phyloP scores from a whole-genome alignment of 345 rosid species.

The Pseudoturritis turrita region DNA sequence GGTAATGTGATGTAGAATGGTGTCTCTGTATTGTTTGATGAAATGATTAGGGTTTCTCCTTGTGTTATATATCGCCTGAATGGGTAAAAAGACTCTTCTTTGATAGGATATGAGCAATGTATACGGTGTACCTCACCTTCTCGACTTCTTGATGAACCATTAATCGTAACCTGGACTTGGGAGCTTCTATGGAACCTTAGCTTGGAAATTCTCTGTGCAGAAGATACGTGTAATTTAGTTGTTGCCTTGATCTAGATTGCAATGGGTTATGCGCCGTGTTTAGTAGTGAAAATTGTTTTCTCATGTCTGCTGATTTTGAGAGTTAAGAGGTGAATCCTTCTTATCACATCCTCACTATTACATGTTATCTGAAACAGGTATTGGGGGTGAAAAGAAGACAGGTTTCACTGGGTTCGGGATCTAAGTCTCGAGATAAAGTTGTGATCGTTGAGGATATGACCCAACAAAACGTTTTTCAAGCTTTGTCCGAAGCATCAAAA shows the following conservation, averaged over 20 bases:
- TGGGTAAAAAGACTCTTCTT: not conserved
- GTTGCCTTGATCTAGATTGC: not conserved
- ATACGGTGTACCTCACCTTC: too few species aligned
- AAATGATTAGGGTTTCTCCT: not conserved
- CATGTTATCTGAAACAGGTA: slow-evolving; percentile 42
- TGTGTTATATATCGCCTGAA: not conserved
- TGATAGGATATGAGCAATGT: not conserved
- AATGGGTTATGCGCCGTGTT: not conserved
- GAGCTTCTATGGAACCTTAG: not conserved
- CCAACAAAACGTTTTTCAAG: slow-evolving; percentile 49
- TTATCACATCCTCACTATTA: not conserved
- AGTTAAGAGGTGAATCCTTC: not conserved
- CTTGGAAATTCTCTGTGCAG: not conserved
- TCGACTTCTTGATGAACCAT: not conserved
- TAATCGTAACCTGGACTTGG: not conserved
- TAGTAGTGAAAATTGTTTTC: not conserved
- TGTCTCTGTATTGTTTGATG: slow-evolving; percentile 2
- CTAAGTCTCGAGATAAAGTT: slow-evolving; percentile 87
- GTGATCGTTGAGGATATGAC: slow-evolving; percentile 73
- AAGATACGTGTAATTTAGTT: not conserved
- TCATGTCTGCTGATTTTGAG: not conserved
- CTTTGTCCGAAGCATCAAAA: slow-evolving; percentile 52
- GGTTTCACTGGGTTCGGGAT: slow-evolving; percentile 73
- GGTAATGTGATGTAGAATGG: not conserved
- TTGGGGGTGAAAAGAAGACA: slow-evolving; percentile 84